phyloP scores from a whole-genome alignment of 352 stramenopile species.

The Phytophthora gonapodyides region DNA sequence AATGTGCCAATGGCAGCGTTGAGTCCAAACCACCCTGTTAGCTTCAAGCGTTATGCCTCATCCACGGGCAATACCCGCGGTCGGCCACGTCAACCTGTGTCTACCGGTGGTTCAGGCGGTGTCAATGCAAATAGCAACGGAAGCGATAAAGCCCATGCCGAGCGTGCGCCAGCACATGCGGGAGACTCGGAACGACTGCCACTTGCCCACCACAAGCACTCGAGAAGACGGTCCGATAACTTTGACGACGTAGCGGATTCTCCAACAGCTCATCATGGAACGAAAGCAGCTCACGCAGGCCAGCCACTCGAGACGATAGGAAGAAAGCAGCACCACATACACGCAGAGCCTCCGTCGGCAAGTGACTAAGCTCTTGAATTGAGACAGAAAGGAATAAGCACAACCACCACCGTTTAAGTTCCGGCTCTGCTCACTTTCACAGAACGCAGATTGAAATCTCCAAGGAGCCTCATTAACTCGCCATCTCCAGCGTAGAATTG shows the following conservation, averaged over 20 bases:
- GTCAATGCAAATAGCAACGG: constrained; percentile 30
- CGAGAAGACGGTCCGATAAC: constrained; percentile 54
- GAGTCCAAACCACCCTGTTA: constrained; percentile 39
- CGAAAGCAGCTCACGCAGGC: constrained; percentile 23
- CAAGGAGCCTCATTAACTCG: no score
- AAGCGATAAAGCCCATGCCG: constrained; percentile 51
- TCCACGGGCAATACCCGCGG: constrained; percentile 46
- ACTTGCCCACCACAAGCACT: constrained; percentile 50
- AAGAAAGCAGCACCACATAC: constrained; percentile 25
- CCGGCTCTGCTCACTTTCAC: constrained; percentile 15
- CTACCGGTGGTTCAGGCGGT: constrained; percentile 18
- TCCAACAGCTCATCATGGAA: constrained; percentile 20
- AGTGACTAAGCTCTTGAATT: constrained; percentile 22
- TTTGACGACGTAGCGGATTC: constrained; percentile 39
- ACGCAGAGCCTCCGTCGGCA: constrained; percentile 20
- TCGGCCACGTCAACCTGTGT: constrained; percentile 36
- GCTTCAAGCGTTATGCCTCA: constrained; percentile 59
- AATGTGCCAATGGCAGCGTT: constrained; percentile 25
- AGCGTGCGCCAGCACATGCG: constrained; percentile 50
- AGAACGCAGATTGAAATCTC: not conserved
- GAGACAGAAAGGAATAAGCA: constrained; percentile 16
- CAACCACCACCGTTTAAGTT: constrained; percentile 31
- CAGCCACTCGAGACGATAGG: constrained; percentile 33
- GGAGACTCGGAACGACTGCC: constrained; percentile 52
- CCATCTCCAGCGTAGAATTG: no score